A percentile compares a stretch with the other conserved stretches of the same genome.
These are phyloP conservation scores for Scalesia atractyloides DNA, from an alignment of 129 eudicot species.

Conservation along the genomic window DNA sequence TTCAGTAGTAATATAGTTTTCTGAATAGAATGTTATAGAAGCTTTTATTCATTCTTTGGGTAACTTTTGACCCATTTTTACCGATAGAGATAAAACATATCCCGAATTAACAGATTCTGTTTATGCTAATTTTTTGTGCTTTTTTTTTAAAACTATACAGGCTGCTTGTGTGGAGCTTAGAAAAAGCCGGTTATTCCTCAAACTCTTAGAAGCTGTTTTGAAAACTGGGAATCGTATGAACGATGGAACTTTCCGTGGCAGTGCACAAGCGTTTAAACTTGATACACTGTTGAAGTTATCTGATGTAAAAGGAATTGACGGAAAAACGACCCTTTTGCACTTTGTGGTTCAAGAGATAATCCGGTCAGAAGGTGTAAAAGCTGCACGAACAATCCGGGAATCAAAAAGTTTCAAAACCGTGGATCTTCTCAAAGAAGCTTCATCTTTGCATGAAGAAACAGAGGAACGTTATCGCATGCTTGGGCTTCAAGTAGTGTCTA, in stretches of 20 bases:
- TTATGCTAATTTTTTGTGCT: background rate
- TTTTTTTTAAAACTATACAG: conserved; percentile 35
- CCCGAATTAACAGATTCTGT: background rate
- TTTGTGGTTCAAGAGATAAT: conserved; percentile 95
- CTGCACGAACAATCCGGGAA: conserved; percentile 62
- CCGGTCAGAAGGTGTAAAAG: conserved; percentile 88
- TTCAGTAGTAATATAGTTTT: background rate
- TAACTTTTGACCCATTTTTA: background rate
- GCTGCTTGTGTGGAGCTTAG: conserved; percentile 89
- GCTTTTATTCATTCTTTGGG: background rate
- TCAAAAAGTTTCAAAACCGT: conserved; percentile 59
- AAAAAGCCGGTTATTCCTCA: conserved; percentile 78
- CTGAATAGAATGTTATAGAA: background rate
- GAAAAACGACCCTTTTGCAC: conserved; percentile 92
- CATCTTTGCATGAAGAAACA: conserved; percentile 41
- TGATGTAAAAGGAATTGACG: conserved; percentile 91
- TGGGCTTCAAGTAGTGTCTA: conserved; percentile 86
- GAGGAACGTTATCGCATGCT: conserved; percentile 69
- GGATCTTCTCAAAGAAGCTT: conserved; percentile 58
- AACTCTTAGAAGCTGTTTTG: conserved; percentile 95
- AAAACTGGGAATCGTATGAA: conserved; percentile 99
- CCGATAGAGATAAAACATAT: background rate
- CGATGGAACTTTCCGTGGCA: conserved; percentile 91
- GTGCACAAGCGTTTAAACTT: conserved; percentile 97
- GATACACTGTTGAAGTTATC: conserved; percentile 88